Base-by-base conservation (phyloP, 1,284 basidiomycete species). In the Cryptococcus sp. region DNA sequence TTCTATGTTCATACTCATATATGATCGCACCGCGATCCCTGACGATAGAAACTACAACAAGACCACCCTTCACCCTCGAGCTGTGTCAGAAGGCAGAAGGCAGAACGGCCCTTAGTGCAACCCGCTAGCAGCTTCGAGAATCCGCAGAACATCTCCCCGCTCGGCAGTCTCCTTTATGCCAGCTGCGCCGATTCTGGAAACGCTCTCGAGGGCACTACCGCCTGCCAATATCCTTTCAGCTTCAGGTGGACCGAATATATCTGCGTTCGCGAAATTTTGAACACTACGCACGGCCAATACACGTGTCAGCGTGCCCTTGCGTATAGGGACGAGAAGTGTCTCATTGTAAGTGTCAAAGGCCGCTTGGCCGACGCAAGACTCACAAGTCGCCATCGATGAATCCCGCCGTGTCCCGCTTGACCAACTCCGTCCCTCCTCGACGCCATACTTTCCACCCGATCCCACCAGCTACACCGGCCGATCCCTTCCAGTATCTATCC, bases 381-480 rank as follows among this genome's bases (percentile, higher is more conserved):
- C 51, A 73, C 71, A 93, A 91, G 70, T 93, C 89, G 3, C 93
- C 93, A 66, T 97, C 93, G 27, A 96, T 81, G 81, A 96, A 93
- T 2, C 93, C 93, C 0, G 71, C 72, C 1, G 77, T 72, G 2
- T 71, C 83, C 77, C 50, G 77, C 64, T 60, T 88, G 83, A 53
- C 83, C 79, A 72, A 86, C 84, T 68, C 84, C 82, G 54, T 82
- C 77, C 61, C 87, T 83, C 66, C 82, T 69, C 47, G 82, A 49
- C 91, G 84, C 77, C 85, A 90, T 60, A 88, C 84, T 16, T 85
- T 81, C 73, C 92, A 90, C 42, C 82, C 82, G 13, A 83, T 73
- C 0, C 83, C 85, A 35, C 30, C 30, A 35, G 30, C 30, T 13
- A 35, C 30, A 5, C 30, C 30, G 1, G 88, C 88, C 5, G 86